Evolutionary conservation across 805 yeast species (phyloP), one percentile per base, ranked within the genome.

Genomic region (Metschnikowia kunwiensis): DNA sequence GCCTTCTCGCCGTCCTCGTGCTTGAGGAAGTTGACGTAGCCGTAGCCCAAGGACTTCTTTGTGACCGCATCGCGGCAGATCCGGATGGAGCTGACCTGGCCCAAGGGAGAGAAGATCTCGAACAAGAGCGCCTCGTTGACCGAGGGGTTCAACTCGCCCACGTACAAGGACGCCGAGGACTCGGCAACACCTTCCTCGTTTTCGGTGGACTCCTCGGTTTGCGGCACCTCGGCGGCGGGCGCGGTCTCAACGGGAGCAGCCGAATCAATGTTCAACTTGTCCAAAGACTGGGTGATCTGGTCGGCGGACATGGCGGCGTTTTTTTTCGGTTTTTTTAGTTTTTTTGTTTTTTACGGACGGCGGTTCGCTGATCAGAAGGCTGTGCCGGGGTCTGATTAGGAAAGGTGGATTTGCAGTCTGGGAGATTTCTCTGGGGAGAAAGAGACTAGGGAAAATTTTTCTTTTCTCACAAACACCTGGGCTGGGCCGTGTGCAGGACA

Each of bases 11-110:
- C 97, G 60, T 93, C 97, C 48, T 76, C 85, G 52, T 76, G 70
- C 66, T 82, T 79, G 73, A 82, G 88, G 82, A 74, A 93, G 83
- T 93, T 93, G 58, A 93, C 96, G 72, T 93, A 93, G 57, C 96
- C 98, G 68, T 93, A 93, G 61, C 98, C 97, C 54, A 93, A 80
- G 45, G 97, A 91, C 61, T 87, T 88, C 75, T 91, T 86, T 65
- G 97, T 81, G 55, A 93, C 83, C 53, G 97, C 95, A 63, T 93
- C 97, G 73, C 98, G 91, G 75, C 98, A 93, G 49, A 93, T 96
- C 74, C 97, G 89, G 66, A 93, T 89, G 46, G 96, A 86, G 21
- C 96, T 78, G 43, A 93, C 97, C 58, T 86, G 88, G 53, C 97
- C 98, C 55, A 91, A 76, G 60, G 86, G 88, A 49, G 95, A 85